Evolutionary conservation across 2,329 filamentous ascomycete species (phyloP).

Genomic region (Corinectria fuckeliana): DNA sequence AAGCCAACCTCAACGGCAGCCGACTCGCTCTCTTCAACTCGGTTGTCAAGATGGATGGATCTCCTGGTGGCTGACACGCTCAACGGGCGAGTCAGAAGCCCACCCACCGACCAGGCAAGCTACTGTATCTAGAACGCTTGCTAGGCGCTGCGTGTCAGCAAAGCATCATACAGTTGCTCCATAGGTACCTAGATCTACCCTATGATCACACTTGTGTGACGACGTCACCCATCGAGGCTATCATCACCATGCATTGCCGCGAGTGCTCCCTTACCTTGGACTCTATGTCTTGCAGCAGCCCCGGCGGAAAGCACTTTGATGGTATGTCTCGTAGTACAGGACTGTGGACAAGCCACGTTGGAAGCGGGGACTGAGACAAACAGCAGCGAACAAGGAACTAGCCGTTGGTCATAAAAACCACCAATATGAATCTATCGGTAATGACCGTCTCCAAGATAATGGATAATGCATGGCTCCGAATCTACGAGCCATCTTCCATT

Average conservation of each 20-base stretch:
- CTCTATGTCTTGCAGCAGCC: slow-evolving; percentile 3
- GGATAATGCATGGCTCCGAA: too few relatives aligned
- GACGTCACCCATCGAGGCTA: slow-evolving; percentile 1
- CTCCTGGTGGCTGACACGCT: background rate
- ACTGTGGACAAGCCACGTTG: background rate
- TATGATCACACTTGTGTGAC: slow-evolving; percentile 13
- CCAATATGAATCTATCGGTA: slow-evolving; percentile 3
- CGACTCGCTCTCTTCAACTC: background rate
- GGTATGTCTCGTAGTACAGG: background rate
- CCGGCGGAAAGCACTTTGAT: background rate
- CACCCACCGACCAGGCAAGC: slow-evolving; percentile 7
- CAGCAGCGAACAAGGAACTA: slow-evolving; percentile 13
- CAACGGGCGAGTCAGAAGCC: slow-evolving; percentile 15
- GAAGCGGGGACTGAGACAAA: background rate
- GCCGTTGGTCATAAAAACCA: slow-evolving; percentile 20
- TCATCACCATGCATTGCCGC: slow-evolving; percentile 4
- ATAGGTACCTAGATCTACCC: too few relatives aligned
- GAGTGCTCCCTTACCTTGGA: background rate
- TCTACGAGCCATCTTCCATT: slow-evolving; percentile 15
- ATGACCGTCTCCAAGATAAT: slow-evolving; percentile 15
- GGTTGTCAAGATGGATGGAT: background rate
- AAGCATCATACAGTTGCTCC: slow-evolving; percentile 8
- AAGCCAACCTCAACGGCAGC: background rate
- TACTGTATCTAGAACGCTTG: slow-evolving; percentile 19
- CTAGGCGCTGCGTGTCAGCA: slow-evolving; percentile 14